A percentile compares a stretch with the other conserved stretches of the same genome.
Conservation (phyloP, 2,329 filamentous ascomycete genomes). For the Fusarium siculi region DNA sequence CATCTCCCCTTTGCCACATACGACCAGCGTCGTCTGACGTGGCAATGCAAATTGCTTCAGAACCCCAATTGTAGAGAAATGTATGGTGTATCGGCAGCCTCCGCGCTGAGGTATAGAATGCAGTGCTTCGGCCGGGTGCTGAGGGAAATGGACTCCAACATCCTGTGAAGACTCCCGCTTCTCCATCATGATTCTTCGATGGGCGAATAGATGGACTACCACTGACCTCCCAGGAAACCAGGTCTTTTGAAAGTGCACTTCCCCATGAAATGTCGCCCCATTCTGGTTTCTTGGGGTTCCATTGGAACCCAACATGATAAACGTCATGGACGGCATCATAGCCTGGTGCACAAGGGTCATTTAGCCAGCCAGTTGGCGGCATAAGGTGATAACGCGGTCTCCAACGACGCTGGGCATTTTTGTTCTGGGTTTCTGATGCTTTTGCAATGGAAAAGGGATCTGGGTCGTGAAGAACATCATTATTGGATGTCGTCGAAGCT, state of each 20-base stretch:
- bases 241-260: background rate
- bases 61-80: background rate
- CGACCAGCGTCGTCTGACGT: background rate
- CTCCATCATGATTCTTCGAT: background rate
- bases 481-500: background rate
- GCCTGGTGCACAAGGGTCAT: background rate
- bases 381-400: background rate
- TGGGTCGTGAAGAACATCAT: background rate
- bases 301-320: background rate
- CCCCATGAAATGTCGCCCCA: background rate
- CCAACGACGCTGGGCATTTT: background rate
- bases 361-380: background rate
- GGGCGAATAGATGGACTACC: background rate
- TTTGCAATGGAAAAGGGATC: background rate
- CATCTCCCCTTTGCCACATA: background rate
- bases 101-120: background rate
- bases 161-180: background rate
- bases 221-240: background rate
- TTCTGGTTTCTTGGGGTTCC: background rate
- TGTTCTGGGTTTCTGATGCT: background rate
- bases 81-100: background rate
- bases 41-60: background rate
- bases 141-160: background rate
- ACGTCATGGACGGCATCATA: background rate
- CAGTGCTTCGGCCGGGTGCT: background rate